phyloP scores from a whole-genome alignment of 2,329 filamentous ascomycete species.

The Botrytis fragariae region DNA sequence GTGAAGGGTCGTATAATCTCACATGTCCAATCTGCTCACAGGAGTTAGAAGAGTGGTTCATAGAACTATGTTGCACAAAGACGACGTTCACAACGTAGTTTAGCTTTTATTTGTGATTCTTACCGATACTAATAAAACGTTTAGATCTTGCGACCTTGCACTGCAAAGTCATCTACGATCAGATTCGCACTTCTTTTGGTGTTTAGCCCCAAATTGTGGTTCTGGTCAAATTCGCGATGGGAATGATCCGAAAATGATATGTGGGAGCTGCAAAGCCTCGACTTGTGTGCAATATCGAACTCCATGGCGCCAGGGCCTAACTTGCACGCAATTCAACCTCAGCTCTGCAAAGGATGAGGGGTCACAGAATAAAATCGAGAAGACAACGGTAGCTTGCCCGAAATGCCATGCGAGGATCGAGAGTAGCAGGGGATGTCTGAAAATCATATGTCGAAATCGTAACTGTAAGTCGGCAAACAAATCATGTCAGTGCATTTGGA shows the following conservation, averaged over 20 bases:
- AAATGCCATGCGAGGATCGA: background rate
- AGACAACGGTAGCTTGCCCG: background rate
- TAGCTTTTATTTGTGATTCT: background rate
- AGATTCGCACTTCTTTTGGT: background rate
- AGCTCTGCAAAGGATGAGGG: background rate
- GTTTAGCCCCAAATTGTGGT: background rate
- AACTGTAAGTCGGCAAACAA: background rate
- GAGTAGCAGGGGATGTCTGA: background rate
- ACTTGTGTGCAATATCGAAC: background rate
- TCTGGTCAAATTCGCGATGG: constrained; percentile 1
- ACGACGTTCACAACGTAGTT: background rate
- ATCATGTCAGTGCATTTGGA: background rate
- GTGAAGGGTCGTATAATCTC: background rate
- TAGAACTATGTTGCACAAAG: background rate
- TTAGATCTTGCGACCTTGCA: background rate
- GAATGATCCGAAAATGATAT: background rate
- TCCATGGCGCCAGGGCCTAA: background rate
- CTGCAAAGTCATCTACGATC: background rate
- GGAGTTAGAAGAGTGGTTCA: background rate
- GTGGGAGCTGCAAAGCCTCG: background rate
- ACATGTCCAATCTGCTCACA: background rate
- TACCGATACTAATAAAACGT: background rate
- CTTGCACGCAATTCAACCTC: background rate
- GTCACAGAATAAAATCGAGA: background rate
- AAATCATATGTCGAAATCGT: background rate